Evolutionary conservation across 495 filamentous ascomycete species (phyloP), one percentile per base, ranked within the genome.

Genomic region (Aspergillus heteromorphus): DNA sequence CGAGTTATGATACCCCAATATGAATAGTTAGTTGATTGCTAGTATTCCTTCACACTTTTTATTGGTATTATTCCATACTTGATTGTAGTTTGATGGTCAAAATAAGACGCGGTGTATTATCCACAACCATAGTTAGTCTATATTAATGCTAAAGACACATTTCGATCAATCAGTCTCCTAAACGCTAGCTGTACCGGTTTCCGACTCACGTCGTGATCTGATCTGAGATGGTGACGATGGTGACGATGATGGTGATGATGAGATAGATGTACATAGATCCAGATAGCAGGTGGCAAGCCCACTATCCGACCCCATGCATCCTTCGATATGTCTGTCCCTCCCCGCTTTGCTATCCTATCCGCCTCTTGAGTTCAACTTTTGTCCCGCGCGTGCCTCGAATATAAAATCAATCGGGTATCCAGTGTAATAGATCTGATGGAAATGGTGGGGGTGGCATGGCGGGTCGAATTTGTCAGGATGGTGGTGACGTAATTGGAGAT

Each of bases 341-440:
- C 42, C 42, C 42, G 13, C 20, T 27, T 16, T n/a, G n/a, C n/a
- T n/a, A n/a, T n/a, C 40, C 18, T 21, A 23, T n/a, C n/a, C 40
- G 19, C 6, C 21, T 43, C 16, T 21, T 21, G 8, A 43, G 7
- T 38, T 38, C 34, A 47, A 47, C 43, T 47, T 47, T 47, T 47
- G 4, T n/a, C 23, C 6, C 18, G 43, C 9, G 16, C 25, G 43
- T 49, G 48, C 50, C 40, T 49, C 52, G 38, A 54, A 48, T 54
- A 57, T 51, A 43, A 51, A 57, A 51, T 57, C 64, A 65, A 73
- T 67, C 62, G 69, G 71, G 69, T 74, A 71, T 74, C 68, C 71
- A 70, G 66, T 67, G 69, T 60, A 59, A 38, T 38, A 9, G 34
- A 49, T 31, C 51, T 55, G 51, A 55, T 38, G 57, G 31, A 55